Conservation (phyloP, 768 basidiomycete species). For the Suillus tomentosus region DNA sequence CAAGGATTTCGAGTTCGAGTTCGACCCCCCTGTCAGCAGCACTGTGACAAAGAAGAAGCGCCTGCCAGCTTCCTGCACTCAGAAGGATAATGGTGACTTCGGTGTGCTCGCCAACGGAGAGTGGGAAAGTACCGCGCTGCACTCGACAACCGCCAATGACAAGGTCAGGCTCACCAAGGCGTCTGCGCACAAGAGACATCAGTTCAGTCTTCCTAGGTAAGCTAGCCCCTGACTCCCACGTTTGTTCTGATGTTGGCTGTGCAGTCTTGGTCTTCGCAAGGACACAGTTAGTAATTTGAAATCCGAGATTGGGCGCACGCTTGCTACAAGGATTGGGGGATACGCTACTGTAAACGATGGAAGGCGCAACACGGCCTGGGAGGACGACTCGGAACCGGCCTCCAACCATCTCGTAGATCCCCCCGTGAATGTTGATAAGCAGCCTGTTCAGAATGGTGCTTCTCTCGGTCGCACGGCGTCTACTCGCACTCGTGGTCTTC, state of each 20-base stretch:
- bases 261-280: slow-evolving; percentile 65
- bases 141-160: slow-evolving; percentile 61
- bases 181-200: slow-evolving; percentile 59
- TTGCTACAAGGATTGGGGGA: slow-evolving; percentile 45
- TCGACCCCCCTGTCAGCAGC: slow-evolving; percentile 37
- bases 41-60: slow-evolving; percentile 40
- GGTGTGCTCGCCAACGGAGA: slow-evolving; percentile 37
- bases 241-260: slow-evolving; percentile 12
- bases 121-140: slow-evolving; percentile 57
- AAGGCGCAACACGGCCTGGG: slow-evolving; percentile 51
- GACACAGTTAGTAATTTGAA: slow-evolving; percentile 59
- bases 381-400: slow-evolving; percentile 37
- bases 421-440: slow-evolving; percentile 42
- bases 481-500: slow-evolving; percentile 48
- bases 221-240: slow-evolving; percentile 17
- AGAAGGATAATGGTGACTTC: slow-evolving; percentile 26
- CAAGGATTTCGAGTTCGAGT: slow-evolving; percentile 41
- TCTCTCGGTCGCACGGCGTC: slow-evolving; percentile 40
- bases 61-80: slow-evolving; percentile 19
- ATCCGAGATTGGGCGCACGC: slow-evolving; percentile 52
- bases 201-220: slow-evolving; percentile 70
- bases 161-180: slow-evolving; percentile 41
- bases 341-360: slow-evolving; percentile 42
- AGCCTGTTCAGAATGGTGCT: slow-evolving; percentile 19
- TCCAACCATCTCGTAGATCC: slow-evolving; percentile 35